Evolutionary conservation across 192 early-diverging fungal species (phyloP).

Genomic region (Chytriomyces sp.): DNA sequence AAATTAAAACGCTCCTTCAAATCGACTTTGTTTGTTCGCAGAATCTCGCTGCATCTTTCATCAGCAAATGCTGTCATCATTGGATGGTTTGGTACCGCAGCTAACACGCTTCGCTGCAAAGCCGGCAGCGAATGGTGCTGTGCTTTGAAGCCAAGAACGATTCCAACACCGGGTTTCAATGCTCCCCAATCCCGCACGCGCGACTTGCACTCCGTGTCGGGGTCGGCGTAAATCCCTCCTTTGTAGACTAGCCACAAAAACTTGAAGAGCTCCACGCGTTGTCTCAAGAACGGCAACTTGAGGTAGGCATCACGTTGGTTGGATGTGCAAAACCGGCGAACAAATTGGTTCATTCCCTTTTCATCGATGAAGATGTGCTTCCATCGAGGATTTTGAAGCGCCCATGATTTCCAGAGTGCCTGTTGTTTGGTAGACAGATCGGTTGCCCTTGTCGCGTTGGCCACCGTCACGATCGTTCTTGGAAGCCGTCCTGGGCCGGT

Average conservation of each 20-base stretch:
- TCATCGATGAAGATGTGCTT: background rate
- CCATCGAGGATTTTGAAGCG: conserved; percentile 8
- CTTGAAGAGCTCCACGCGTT: conserved; percentile 23
- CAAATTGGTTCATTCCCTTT: conserved; percentile 1
- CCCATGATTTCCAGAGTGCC: conserved; percentile 3
- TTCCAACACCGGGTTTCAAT: background rate
- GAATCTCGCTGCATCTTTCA: background rate
- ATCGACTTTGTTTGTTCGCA: background rate
- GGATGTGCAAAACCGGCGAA: background rate
- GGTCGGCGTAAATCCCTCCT: conserved; percentile 14
- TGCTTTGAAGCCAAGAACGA: conserved; percentile 21
- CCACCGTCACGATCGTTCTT: background rate
- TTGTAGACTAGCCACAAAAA: conserved; percentile 12
- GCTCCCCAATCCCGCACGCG: conserved; percentile 10
- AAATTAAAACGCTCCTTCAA: background rate
- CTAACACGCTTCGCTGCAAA: background rate
- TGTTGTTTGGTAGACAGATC: background rate
- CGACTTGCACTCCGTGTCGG: background rate
- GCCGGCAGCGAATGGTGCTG: conserved; percentile 15
- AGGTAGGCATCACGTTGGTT: conserved; percentile 2
- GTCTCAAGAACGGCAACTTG: conserved; percentile 1
- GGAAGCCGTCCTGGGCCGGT: background rate
- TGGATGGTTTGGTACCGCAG: conserved; percentile 26
- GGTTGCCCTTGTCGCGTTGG: conserved; percentile 6
- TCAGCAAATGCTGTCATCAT: conserved; percentile 16